A percentile compares a stretch with the other conserved stretches of the same genome.
These are phyloP conservation scores for Leccinum ochraceum DNA, from an alignment of 768 basidiomycete species.

Conservation along the genomic window DNA sequence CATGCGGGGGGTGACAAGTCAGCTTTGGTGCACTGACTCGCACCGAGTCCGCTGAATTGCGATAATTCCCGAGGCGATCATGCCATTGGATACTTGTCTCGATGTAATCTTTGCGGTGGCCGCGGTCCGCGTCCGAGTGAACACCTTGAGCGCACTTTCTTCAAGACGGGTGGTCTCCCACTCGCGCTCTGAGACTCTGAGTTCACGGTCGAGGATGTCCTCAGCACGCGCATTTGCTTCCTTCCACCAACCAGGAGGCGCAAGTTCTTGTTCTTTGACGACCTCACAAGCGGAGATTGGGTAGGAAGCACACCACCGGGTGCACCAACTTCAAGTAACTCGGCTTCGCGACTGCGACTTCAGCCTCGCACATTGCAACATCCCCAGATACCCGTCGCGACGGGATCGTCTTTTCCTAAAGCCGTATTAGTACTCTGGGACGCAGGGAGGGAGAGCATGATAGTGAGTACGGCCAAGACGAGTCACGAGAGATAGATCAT, in stretches of 20 bases:
- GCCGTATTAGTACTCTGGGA: constrained; percentile 37
- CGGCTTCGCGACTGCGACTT: constrained; percentile 88
- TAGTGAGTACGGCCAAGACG: constrained; percentile 80
- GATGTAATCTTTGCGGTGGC: too few species aligned
- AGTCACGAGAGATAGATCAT: constrained; percentile 45
- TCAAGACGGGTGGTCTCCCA: constrained; percentile 86
- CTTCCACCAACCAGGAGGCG: constrained; percentile 78
- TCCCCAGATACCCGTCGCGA: constrained; percentile 63
- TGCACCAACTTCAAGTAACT: constrained; percentile 70
- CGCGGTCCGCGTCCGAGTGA: too few species aligned
- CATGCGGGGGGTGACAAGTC: too few species aligned
- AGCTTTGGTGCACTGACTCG: too few species aligned
- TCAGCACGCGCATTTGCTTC: constrained; percentile 71
- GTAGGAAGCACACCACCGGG: constrained; percentile 77
- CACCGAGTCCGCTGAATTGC: too few species aligned
- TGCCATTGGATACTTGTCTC: too few species aligned
- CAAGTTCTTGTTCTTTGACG: constrained; percentile 76
- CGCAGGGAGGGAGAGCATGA: constrained; percentile 85
- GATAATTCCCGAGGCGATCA: too few species aligned
- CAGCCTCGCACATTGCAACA: constrained; percentile 81
- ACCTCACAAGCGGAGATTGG: constrained; percentile 69
- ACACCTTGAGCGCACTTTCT: constrained; percentile 48
- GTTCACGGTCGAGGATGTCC: constrained; percentile 81
- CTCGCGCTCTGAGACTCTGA: constrained; percentile 82
- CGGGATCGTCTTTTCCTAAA: constrained; percentile 38